Percentiles rank a stretch among this genome's conserved stretches.
Evolutionary conservation across 306 rosid species (phyloP).

Genomic region (Prunus kanzakura): DNA sequence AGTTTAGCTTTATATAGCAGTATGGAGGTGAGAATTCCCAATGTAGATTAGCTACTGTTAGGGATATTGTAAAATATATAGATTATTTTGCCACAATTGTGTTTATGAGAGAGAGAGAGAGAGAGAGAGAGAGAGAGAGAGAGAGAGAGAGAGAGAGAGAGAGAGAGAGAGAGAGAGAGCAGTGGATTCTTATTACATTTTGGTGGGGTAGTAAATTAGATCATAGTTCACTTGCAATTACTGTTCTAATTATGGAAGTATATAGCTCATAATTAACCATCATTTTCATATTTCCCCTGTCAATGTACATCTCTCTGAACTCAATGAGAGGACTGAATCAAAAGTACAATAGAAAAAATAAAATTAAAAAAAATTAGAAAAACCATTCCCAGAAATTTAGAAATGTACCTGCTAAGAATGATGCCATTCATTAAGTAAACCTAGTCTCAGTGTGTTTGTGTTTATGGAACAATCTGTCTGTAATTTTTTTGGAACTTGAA

Average conservation of each 20-base stretch:
- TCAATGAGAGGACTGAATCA: no score
- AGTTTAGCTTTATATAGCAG: conserved; percentile 14
- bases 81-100: neutral
- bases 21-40: neutral
- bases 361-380: no score
- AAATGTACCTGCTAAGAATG: no score
- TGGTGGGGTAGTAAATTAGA: neutral
- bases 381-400: no score
- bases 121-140: no score
- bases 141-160: no score
- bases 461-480: no score
- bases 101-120: no score
- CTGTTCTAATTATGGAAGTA: neutral
- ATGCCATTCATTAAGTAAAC: no score
- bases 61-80: conserved; percentile 9
- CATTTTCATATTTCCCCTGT: neutral
- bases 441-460: no score
- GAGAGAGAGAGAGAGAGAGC: neutral
- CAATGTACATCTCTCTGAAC: neutral
- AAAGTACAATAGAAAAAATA: no score
- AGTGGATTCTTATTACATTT: neutral
- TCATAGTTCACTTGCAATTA: neutral
- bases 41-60: neutral
- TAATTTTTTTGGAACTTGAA: no score
- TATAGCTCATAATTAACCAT: neutral